Conservation (phyloP, 202 grass and related monocot genomes). For the Setaria viridis region DNA sequence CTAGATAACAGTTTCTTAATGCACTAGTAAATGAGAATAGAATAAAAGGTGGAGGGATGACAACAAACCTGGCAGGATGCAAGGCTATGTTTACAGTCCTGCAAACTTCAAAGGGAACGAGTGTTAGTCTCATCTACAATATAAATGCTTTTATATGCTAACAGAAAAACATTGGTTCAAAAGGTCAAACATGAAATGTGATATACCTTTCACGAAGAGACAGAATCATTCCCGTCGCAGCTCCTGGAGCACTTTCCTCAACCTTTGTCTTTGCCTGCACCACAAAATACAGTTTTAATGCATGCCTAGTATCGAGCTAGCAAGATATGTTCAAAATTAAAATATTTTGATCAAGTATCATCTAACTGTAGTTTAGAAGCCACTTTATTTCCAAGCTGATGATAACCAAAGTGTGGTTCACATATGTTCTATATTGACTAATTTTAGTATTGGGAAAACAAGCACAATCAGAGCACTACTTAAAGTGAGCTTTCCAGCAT, state of each 20-base stretch:
- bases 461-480: slow-evolving; percentile 1
- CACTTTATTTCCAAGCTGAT: not conserved
- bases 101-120: slow-evolving; percentile 65
- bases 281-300: slow-evolving; percentile 9
- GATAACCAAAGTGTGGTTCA: not conserved
- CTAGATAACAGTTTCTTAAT: not conserved
- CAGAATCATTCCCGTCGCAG: slow-evolving; percentile 95
- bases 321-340: not conserved
- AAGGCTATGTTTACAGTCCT: slow-evolving; percentile 92
- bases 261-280: slow-evolving; percentile 78
- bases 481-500: not conserved
- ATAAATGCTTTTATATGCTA: slow-evolving; percentile 1
- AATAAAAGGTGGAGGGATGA: not conserved
- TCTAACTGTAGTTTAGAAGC: not conserved
- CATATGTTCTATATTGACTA: slow-evolving; percentile 9
- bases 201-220: slow-evolving; percentile 93
- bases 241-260: slow-evolving; percentile 93
- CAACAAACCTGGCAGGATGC: slow-evolving; percentile 75
- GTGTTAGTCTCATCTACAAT: slow-evolving; percentile 31
- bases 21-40: slow-evolving; percentile 34
- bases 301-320: not conserved
- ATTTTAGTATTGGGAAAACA: not conserved
- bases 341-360: not conserved
- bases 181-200: slow-evolving; percentile 31
- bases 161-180: slow-evolving; percentile 25